Evolutionary conservation across 495 filamentous ascomycete genomes (phyloP), one percentile per base, ranked within the genome.

Genomic region (Penicillium turbatum): DNA sequence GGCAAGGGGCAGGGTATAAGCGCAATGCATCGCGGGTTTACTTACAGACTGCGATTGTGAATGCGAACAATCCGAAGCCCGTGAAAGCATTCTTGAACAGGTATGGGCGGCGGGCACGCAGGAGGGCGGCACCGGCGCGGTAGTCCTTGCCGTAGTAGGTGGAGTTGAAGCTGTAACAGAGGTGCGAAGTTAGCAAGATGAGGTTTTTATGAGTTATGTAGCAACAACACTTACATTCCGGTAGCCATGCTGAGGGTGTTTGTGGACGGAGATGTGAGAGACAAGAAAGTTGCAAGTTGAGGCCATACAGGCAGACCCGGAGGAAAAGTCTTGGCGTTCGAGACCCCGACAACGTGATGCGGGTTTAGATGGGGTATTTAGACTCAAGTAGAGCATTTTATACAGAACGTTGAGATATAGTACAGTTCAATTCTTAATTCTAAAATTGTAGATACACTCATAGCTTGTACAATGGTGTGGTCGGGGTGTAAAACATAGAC

Each of bases 61-160:
- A 85, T 4, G 72, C 79, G 56, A 84, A 78, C 24, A 96, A 77
- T 11, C 70, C 80, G 8, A 85, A 48, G 10, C 92, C 95, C 16
- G 88, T 88, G 40, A 89, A 32, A 21, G 83, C 76, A 69, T 99
- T 97, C 78, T 87, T 92, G 72, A 97, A 72, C 13, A 99, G 83
- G 71, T 90, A 97, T 42, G 95, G 93, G 59, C 86, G 82, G 53
- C 93, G 85, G 48, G 93, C 95, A 49, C 93, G 87, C 63, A 95
- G 84, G 53, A 99, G 84, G 19, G 93, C 86, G 21, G 88, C 82
- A 27, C 84, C 84, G 68, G 90, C 89, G 57, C 84, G 83, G 72
- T 87, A 85, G 62, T 88, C 76, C 64, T 84, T 81, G 71, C 95
- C 88, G 74, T 97, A 97, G 79, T 98, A 98, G 54, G 86, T 87